Conservation (phyloP, 441 rosid species). For the Pelargonium citronellum region DNA sequence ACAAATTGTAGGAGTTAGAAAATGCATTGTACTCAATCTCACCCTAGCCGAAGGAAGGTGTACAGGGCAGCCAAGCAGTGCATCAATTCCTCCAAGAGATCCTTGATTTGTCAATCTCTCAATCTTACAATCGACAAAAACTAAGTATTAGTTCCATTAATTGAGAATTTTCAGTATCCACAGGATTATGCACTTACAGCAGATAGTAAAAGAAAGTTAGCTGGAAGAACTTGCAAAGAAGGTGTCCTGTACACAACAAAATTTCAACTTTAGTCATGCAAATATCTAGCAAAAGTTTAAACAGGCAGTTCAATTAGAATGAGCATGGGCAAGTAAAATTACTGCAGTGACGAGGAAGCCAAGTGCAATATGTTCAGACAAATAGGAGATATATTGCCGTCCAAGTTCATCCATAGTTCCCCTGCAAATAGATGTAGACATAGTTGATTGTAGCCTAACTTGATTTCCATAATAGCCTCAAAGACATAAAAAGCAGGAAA, state of each 20-base stretch:
- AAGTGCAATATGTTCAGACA: constrained; percentile 71
- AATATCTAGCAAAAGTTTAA: constrained; percentile 15
- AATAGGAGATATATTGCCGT: constrained; percentile 79
- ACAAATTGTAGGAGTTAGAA: not conserved
- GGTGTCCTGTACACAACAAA: constrained; percentile 43
- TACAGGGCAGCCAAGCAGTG: constrained; percentile 84
- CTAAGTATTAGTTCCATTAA: constrained; percentile 16
- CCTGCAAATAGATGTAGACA: constrained; percentile 44
- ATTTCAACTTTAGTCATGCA: constrained; percentile 25
- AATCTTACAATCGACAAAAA: constrained; percentile 39
- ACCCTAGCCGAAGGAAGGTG: constrained; percentile 81
- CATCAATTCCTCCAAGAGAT: constrained; percentile 85
- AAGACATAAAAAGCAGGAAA: constrained; percentile 18
- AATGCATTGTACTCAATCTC: constrained; percentile 19
- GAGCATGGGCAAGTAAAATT: constrained; percentile 24
- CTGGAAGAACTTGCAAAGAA: constrained; percentile 67
- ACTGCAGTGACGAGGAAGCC: constrained; percentile 60
- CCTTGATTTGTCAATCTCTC: constrained; percentile 74
- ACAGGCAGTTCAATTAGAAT: constrained; percentile 16
- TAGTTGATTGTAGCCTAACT: constrained; percentile 12
- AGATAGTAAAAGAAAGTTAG: constrained; percentile 63
- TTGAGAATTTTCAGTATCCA: constrained; percentile 22
- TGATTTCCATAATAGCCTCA: constrained; percentile 16
- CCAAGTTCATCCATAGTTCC: constrained; percentile 90
- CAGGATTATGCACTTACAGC: constrained; percentile 45